Evolutionary conservation across 495 filamentous ascomycete genomes (phyloP), one percentile per base, ranked within the genome.

Genomic region (Immersiella caudata): DNA sequence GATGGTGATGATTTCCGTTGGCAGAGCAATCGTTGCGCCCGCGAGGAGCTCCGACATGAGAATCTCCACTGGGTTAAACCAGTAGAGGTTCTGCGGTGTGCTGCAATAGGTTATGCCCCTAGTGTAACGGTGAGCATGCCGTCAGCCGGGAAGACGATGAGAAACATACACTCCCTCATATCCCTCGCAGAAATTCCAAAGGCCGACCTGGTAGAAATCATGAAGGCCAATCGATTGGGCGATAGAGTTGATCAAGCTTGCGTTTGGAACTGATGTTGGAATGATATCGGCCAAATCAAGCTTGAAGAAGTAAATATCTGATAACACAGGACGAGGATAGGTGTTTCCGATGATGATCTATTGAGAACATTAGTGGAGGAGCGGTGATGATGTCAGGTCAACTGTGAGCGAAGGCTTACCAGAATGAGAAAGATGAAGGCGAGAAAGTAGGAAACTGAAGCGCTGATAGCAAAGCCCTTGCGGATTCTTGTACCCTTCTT

Each of bases 161-260:
- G 52, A 14, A 7, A 18, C 64, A 22, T 60, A 66, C 40, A 50
- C 52, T 29, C 49, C 49, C 22, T 58, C 27, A 29, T 58, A 65
- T 26, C 63, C 63, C 36, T 65, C 63, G 33, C 94, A 97, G 75
- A 89, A 96, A 40, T 86, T 88, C 93, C 93, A 97, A 14, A 97
- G 76, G 6, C 94, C 94, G 40, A 96, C 93, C 71, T 92, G 89
- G 76, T 98, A 98, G 79, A 95, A 98, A 79, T 97, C 94, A 70
- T 96, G 92, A 20, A 97, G 81, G 7, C 94, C 94, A 58, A 98
- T 84, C 12, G 89, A 89, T 50, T 90, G 91, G n/a, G 93, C 93
- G 65, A 97, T 92, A 62, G 84, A 90, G 79, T 97, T 97, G 79
- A 96, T 90, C 14, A 97, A 81, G 6, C 79, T 80, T 26, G 88